Evolutionary conservation across 108 stramenopile genomes (phyloP), one percentile per base, ranked within the genome.

Genomic region (Skeletonema menzelii): DNA sequence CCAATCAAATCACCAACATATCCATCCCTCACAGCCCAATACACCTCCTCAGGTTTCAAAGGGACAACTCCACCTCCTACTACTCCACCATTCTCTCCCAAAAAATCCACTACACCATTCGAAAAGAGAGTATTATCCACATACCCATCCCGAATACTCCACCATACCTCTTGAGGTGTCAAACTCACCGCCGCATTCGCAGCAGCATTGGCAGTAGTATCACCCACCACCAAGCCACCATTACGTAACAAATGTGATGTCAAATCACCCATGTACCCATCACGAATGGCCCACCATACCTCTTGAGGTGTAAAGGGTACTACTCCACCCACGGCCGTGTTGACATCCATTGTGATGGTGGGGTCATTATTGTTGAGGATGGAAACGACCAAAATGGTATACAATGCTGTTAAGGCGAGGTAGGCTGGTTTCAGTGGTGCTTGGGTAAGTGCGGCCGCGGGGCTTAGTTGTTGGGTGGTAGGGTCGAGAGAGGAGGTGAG

Each of bases 101-200:
- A 31, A 17, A n/a, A 31, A 17, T 14, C 59, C 20, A 30, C 46
- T 32, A 30, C 46, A 15, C 42, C 70, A 59, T 22, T 32, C 30
- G 32, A 56, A 27, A 72, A 63, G 32, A 72, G 38, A 27, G 71
- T 69, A 8, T 69, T 56, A 12, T 32, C 56, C 12, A 70, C 35
- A 73, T 88, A 88, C 27, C 80, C 80, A 63, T 81, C 87, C 19
- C 65, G 64, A 8, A 75, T 49, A 30, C 85, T 72, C 85, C 85
- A 85, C 31, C 34, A 61, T 35, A 74, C 31, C 40, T 88, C 87
- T 58, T 84, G 80, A 11, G 75, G 70, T 20, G 83, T 84, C n/a
- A 82, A 59, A 7, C 22, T 22, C 12, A 2, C 10, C 14, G 63
- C 55, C 11, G 11, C 14, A 69, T 17, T 22, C 8, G 68, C 72